A percentile compares a stretch with the other conserved stretches of the same genome.
Conservation (phyloP, 768 basidiomycete genomes). For the Boletus eberwhitei region DNA sequence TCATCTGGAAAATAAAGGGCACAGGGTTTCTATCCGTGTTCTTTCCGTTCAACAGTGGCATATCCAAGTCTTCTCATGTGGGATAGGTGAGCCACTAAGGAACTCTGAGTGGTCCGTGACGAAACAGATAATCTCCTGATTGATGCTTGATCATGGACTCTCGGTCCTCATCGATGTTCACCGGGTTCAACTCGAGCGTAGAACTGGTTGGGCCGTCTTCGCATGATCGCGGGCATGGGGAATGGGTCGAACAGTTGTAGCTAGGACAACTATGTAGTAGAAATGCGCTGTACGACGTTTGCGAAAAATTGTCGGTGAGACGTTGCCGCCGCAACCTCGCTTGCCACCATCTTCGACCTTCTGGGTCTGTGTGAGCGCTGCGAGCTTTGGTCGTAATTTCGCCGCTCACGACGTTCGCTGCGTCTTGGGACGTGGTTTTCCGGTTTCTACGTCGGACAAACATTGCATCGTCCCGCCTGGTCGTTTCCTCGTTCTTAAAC, state of each 20-base stretch:
- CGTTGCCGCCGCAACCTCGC: conserved; percentile 20
- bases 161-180: not conserved
- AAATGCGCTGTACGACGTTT: conserved; percentile 9
- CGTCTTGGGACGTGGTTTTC: conserved; percentile 16
- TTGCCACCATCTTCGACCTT: conserved; percentile 18
- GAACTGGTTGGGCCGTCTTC: not conserved
- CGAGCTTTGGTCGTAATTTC: conserved; percentile 15
- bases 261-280: conserved; percentile 8
- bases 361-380: conserved; percentile 20
- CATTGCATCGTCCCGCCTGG: conserved; percentile 14
- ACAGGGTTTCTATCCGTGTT: not conserved
- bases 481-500: conserved; percentile 27
- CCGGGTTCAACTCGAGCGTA: not conserved
- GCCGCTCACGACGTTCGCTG: conserved; percentile 23
- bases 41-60: not conserved
- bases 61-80: not conserved
- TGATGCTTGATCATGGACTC: conserved; percentile 5
- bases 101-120: not conserved
- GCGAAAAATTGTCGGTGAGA: conserved; percentile 24
- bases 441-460: conserved; percentile 17
- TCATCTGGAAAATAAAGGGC: not conserved
- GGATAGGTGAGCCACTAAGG: not conserved
- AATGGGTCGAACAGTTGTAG: conserved; percentile 13
- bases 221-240: not conserved
- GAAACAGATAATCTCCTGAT: conserved; percentile 11